Evolutionary conservation across 192 early-diverging fungal species (phyloP), one percentile per base, ranked within the genome.

Genomic region (Nowakowskiella sp.): DNA sequence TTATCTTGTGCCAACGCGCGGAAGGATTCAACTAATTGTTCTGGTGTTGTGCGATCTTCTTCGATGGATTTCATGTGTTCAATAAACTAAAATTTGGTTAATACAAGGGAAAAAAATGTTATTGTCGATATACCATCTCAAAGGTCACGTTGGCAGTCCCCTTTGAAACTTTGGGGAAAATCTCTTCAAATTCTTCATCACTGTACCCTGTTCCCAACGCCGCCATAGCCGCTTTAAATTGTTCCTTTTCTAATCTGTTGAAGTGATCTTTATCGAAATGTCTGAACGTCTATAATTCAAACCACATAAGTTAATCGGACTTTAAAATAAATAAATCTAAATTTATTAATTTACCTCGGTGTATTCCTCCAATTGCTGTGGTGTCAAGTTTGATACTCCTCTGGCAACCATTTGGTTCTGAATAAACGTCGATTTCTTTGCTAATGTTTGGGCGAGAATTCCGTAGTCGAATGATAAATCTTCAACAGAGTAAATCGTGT

Each of bases 371-470:
- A 97, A 62, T 55, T 94, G 93, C 23, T 78, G 82, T 0, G 93
- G 88, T 16, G 91, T 94, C 64, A 97, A 70, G 54, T 94, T 94
- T 50, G 90, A 90, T 80, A 89, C 86, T 52, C 84, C 86, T 42
- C 93, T 78, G 31, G 90, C 89, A 16, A 92, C 87, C n/a, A 86
- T 85, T 64, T 97, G 93, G 70, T 97, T 97, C 49, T 94, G 90
- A 55, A 97, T 90, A 48, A 97, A 97, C 0, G 84, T 75, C 9
- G 32, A 31, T 54, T 71, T 72, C 47, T 74, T 74, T 31, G 57
- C 30, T 10, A 72, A 56, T 1, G 85, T 81, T 66, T 88, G 86
- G 47, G 85, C 81, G 28, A 91, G 67, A 48, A 94, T 62, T 25
- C 73, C 82, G 8, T 85, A 77, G 44, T 95, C 92, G 58, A 94